Evolutionary conservation across 106 monocot genomes (phyloP).

Genomic region (Allium fistulosum): DNA sequence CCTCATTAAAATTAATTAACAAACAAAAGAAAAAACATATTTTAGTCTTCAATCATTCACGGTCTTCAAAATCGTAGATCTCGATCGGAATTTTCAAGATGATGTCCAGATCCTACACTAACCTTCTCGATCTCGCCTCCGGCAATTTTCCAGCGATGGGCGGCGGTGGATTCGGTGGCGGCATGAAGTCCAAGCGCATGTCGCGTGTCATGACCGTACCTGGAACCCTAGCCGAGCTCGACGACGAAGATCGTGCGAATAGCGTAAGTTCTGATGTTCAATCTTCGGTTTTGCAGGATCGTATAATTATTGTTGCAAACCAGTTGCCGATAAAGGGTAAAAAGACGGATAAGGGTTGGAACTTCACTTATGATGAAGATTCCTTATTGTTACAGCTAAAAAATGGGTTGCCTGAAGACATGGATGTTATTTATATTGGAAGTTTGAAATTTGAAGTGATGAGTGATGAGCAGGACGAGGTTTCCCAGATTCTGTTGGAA

Average conservation of each 20-base stretch:
- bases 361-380: slow-evolving; percentile 81
- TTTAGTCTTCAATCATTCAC: background rate
- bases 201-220: slow-evolving; percentile 22
- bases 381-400: slow-evolving; percentile 87
- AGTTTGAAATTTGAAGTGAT: slow-evolving; percentile 35
- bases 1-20: too few relatives aligned
- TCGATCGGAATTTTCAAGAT: slow-evolving; percentile 2
- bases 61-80: background rate
- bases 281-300: slow-evolving; percentile 65
- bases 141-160: slow-evolving; percentile 21
- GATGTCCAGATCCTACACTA: slow-evolving; percentile 33
- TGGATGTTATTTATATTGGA: slow-evolving; percentile 74
- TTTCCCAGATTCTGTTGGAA: slow-evolving; percentile 47
- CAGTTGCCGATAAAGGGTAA: slow-evolving; percentile 60
- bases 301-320: slow-evolving; percentile 80
- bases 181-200: slow-evolving; percentile 8
- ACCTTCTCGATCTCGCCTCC: slow-evolving; percentile 23
- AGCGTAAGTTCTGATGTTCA: slow-evolving; percentile 48
- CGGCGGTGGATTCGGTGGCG: slow-evolving; percentile 6
- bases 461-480: slow-evolving; percentile 45
- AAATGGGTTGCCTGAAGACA: slow-evolving; percentile 85
- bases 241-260: slow-evolving; percentile 17
- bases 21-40: too few relatives aligned
- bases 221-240: slow-evolving; percentile 20
- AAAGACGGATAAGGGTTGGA: slow-evolving; percentile 55